Evolutionary conservation across 2,329 filamentous ascomycete species (phyloP), one percentile per base, ranked within the genome.

Genomic region (Phaeosphaeriaceae sp.): DNA sequence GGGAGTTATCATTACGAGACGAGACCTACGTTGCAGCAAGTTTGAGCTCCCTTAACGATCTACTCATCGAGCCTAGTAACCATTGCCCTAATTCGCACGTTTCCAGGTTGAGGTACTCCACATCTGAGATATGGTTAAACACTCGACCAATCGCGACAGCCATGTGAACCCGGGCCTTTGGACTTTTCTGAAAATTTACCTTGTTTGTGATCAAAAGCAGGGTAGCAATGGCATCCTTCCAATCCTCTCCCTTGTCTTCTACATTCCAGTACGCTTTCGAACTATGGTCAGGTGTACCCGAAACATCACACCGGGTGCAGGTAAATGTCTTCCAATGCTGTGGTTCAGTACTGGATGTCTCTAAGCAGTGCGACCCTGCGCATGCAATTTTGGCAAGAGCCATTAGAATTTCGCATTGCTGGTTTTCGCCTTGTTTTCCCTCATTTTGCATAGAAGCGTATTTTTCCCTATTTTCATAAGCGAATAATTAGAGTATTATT

Each of bases 31-130:
- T 89, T 49, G 92, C 89, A 30, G 88, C 88, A 61, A 97, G 83
- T 26, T 93, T 86, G 21, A 97, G 77, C 69, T 97, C 94, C 66
- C 93, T 84, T 16, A 91, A 73, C 1, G 92, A 95, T 71, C 92
- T 96, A 56, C 87, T 87, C 32, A 97, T 77, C 0, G 88, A 90
- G 59, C 88, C 84, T 4, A 97, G 76, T 65, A 91, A 92, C 83
- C 90, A 93, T 63, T 92, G 87, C 0, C 90, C 92, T 33, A 90
- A 76, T 0, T 76, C 70, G 7, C 90, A 92, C 1, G 76, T 78
- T 50, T 87, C 83, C 2, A 97, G 76, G 56, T 89, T 84, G 23
- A 93, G 75, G 44, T 89, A 77, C 3, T 80, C 77, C 0, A 76
- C 55, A 43, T 84, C 80, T 13, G 78, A 76, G 3, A 85, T 85